phyloP scores from a whole-genome alignment of 2,329 filamentous ascomycete genomes.

The Ascochyta pisi region DNA sequence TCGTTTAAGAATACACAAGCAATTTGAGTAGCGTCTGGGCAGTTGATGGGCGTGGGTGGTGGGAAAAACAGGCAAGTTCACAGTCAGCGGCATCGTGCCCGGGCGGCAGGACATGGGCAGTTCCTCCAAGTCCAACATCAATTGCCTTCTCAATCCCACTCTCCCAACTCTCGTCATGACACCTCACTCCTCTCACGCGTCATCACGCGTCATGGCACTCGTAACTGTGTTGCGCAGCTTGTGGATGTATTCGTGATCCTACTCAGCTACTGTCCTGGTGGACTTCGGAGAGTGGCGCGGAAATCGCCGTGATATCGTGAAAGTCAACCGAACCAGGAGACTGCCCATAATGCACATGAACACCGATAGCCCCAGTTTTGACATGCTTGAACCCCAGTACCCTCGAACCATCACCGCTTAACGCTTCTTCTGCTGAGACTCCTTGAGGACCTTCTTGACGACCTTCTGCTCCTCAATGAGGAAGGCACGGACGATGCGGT shows the following conservation, averaged over 20 bases:
- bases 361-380: slow-evolving; percentile 50
- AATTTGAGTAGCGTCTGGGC: too few relatives aligned
- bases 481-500: slow-evolving; percentile 97
- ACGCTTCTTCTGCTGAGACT: slow-evolving; percentile 81
- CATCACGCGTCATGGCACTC: slow-evolving; percentile 12
- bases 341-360: slow-evolving; percentile 52
- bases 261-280: slow-evolving; percentile 44
- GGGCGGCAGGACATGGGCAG: too few relatives aligned
- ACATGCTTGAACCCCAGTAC: slow-evolving; percentile 40
- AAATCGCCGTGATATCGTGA: slow-evolving; percentile 49
- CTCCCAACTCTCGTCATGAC: too few relatives aligned
- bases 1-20: too few relatives aligned
- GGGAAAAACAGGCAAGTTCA: too few relatives aligned
- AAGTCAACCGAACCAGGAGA: slow-evolving; percentile 49
- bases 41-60: too few relatives aligned
- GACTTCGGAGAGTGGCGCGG: slow-evolving; percentile 42
- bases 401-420: slow-evolving; percentile 42
- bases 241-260: slow-evolving; percentile 45
- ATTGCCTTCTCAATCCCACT: too few relatives aligned
- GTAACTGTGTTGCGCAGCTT: slow-evolving; percentile 30
- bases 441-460: slow-evolving; percentile 99
- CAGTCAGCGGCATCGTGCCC: too few relatives aligned
- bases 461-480: slow-evolving; percentile 99
- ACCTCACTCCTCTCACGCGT: not conserved
- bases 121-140: too few relatives aligned